These are phyloP conservation scores for Mrakia blollopis DNA, from an alignment of 768 basidiomycete species.

Conservation along the genomic window DNA sequence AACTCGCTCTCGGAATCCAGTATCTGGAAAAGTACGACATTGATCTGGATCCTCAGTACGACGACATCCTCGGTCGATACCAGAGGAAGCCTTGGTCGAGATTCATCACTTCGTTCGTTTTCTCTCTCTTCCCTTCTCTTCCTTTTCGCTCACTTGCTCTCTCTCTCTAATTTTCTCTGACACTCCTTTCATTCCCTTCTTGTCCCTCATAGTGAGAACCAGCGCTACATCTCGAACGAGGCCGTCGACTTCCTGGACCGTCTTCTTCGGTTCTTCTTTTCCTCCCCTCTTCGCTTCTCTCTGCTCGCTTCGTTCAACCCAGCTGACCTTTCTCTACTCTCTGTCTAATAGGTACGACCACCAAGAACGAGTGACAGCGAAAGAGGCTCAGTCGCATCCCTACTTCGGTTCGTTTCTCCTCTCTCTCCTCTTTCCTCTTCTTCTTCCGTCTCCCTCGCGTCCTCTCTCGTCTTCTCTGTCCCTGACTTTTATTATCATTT, in stretches of 20 bases:
- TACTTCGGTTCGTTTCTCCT: slow-evolving; percentile 58
- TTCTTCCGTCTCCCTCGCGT: too few relatives aligned
- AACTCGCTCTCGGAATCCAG: background rate
- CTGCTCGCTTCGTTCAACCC: background rate
- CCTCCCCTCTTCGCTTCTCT: background rate
- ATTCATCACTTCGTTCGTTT: slow-evolving; percentile 54
- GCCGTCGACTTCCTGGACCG: slow-evolving; percentile 95
- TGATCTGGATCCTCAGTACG: slow-evolving; percentile 87
- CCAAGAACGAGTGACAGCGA: slow-evolving; percentile 52
- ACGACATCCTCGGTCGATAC: slow-evolving; percentile 52
- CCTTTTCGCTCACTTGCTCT: too few relatives aligned
- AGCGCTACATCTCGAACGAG: slow-evolving; percentile 92
- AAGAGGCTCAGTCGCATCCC: slow-evolving; percentile 84
- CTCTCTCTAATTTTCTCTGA: background rate
- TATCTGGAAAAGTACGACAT: slow-evolving; percentile 63
- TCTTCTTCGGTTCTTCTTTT: slow-evolving; percentile 45
- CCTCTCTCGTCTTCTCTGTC: too few relatives aligned
- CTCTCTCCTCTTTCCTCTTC: too few relatives aligned
- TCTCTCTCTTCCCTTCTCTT: background rate
- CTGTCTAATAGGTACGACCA: slow-evolving; percentile 48
- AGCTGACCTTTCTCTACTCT: slow-evolving; percentile 40
- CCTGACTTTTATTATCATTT: too few relatives aligned
- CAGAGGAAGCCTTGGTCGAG: slow-evolving; percentile 91
- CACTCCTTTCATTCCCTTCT: background rate
- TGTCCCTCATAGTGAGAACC: slow-evolving; percentile 53